These are phyloP conservation scores for Mortierella sp. DNA, from an alignment of 371 early-diverging fungal genomes.

Conservation along the genomic window DNA sequence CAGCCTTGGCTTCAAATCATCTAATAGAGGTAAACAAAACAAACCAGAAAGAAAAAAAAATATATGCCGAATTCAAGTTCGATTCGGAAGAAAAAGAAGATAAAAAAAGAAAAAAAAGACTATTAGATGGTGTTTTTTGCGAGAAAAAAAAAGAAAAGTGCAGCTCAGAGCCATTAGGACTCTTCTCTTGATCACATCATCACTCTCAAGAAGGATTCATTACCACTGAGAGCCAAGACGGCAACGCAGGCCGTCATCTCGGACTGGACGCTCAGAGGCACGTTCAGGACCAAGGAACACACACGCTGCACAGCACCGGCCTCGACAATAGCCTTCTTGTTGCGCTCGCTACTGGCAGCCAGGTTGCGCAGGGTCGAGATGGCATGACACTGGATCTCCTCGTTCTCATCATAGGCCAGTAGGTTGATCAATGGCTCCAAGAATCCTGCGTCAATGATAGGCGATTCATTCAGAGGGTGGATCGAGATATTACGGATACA, in stretches of 20 bases:
- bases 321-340: slow-evolving; percentile 82
- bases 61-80: background rate
- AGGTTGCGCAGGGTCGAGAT: slow-evolving; percentile 89
- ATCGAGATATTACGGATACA: slow-evolving; percentile 95
- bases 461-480: slow-evolving; percentile 86
- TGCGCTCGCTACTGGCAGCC: slow-evolving; percentile 84
- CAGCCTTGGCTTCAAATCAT: slow-evolving; percentile 79
- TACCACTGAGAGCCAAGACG: slow-evolving; percentile 81
- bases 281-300: slow-evolving; percentile 66
- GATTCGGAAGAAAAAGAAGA: background rate
- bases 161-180: no score
- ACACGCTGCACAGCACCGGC: slow-evolving; percentile 86
- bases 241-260: slow-evolving; percentile 93
- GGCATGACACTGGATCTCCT: slow-evolving; percentile 89
- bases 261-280: slow-evolving; percentile 73
- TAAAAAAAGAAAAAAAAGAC: background rate
- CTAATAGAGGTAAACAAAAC: slow-evolving; percentile 40
- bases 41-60: background rate
- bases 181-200: no score
- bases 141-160: no score
- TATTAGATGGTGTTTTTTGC: background rate
- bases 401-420: slow-evolving; percentile 77
- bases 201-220: background rate
- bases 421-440: slow-evolving; percentile 79
- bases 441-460: slow-evolving; percentile 86